Base-by-base conservation (phyloP, 495 filamentous ascomycete genomes). In the Jackrogersella minutella region DNA sequence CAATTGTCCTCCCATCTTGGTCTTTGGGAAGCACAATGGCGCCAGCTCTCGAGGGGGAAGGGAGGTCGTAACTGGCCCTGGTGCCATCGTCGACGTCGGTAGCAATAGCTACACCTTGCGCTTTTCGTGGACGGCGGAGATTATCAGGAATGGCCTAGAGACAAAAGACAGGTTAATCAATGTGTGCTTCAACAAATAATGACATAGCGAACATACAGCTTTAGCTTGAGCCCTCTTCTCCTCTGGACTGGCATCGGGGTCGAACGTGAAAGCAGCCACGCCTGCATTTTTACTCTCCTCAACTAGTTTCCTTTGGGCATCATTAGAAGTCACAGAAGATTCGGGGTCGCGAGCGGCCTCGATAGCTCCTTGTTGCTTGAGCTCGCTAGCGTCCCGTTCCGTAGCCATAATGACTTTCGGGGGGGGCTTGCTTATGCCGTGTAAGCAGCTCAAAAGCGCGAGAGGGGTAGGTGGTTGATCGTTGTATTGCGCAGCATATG, bases 241-340 rank as follows among this genome's bases (percentile, higher is more conserved):
- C 76, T 92, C 91, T 0, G 91, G 85, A 16, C 84, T 88, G 22
- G 93, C 93, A 81, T 97, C 73, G 2, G 95, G 92, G 73, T 98
- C 84, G 78, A 97, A 98, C 69, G 90, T 86, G 74, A 89, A 93
- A 52, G 92, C 94, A 7, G 87, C 81, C 2, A 87, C 84, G 17
- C 95, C 95, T 13, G 88, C 89, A 68, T 89, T 88, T 70, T 83
- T 86, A 66, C 88, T 89, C 74, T 97, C 90, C 5, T 89, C 82
- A 24, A 94, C 83, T 41, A 96, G 78, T 64, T 85, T 84, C 60
- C 85, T 79, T 74, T 96, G 86, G 19, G 89, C 88, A 43, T 85
- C 86, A 19, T 90, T 86, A 17, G 91, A 81, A n/a, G 85, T 85
- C 49, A 92, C 86, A 19, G 72, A 74, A 73, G 85, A 90, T 63